Evolutionary conservation across 495 filamentous ascomycete species (phyloP).

Genomic region (Neurospora pannonica): DNA sequence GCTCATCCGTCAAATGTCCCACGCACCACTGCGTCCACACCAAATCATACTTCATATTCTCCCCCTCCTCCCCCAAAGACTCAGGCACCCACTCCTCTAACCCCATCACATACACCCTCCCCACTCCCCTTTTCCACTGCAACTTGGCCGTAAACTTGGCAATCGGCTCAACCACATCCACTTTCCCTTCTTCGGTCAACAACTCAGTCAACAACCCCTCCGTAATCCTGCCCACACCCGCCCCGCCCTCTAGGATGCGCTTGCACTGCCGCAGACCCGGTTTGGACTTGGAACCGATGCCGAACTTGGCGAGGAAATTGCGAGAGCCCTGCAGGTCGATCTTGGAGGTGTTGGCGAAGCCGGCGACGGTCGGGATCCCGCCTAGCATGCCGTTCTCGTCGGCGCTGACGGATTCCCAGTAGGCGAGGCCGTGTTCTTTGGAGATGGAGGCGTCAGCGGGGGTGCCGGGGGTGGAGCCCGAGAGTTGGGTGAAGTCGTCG

Average conservation of each 20-base stretch:
- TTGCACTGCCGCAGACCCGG: conserved; percentile 12
- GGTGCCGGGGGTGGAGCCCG: background rate
- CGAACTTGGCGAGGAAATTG: conserved; percentile 69
- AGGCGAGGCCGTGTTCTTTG: conserved; percentile 44
- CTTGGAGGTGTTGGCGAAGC: conserved; percentile 46
- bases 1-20: conserved; percentile 75
- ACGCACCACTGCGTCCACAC: conserved; percentile 86
- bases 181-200: conserved; percentile 6
- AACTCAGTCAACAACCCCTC: conserved; percentile 16
- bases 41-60: conserved; percentile 49
- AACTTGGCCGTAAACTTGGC: conserved; percentile 42
- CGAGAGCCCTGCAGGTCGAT: conserved; percentile 70
- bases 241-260: conserved; percentile 44
- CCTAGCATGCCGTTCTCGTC: conserved; percentile 77
- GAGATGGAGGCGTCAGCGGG: conserved; percentile 26
- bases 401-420: conserved; percentile 68
- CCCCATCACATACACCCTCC: conserved; percentile 47
- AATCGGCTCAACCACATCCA: conserved; percentile 40
- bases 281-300: conserved; percentile 34
- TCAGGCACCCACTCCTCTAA: conserved; percentile 64
- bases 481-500: background rate
- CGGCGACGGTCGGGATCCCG: conserved; percentile 45
- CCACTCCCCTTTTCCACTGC: conserved; percentile 35
- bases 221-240: conserved; percentile 50
- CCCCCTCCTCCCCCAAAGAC: conserved; percentile 7